Evolutionary conservation across 306 rosid species (phyloP).

Genomic region (Ceratonia siliqua): DNA sequence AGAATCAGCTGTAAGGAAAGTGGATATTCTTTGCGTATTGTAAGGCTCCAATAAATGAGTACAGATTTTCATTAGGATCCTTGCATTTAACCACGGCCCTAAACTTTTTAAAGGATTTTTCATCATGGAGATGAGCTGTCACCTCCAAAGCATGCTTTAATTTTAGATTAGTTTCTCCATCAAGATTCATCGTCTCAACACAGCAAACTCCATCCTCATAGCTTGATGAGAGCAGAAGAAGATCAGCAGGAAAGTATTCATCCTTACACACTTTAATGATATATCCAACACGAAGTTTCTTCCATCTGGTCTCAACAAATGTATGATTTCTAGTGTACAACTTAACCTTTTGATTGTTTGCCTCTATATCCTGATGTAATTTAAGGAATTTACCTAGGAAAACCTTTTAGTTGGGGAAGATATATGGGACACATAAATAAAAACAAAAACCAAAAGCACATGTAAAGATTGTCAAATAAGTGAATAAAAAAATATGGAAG

Average conservation of each 20-base stretch:
- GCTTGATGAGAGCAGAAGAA: slow-evolving; percentile 55
- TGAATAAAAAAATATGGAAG: background rate
- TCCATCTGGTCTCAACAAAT: slow-evolving; percentile 49
- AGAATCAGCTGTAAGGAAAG: slow-evolving; percentile 54
- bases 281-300: slow-evolving; percentile 60
- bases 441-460: background rate
- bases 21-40: slow-evolving; percentile 25
- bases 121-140: slow-evolving; percentile 42
- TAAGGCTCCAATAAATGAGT: slow-evolving; percentile 52
- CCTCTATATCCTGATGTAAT: slow-evolving; percentile 50
- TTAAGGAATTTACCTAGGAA: slow-evolving; percentile 15
- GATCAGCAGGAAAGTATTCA: slow-evolving; percentile 63
- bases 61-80: slow-evolving; percentile 60
- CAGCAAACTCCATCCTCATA: slow-evolving; percentile 52
- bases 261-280: slow-evolving; percentile 53
- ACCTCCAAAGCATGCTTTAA: slow-evolving; percentile 58
- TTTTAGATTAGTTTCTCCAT: slow-evolving; percentile 63
- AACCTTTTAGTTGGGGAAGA: background rate
- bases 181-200: slow-evolving; percentile 67
- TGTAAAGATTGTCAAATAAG: background rate
- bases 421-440: background rate
- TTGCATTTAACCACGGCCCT: slow-evolving; percentile 49
- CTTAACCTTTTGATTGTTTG: slow-evolving; percentile 50
- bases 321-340: slow-evolving; percentile 31
- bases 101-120: slow-evolving; percentile 35